Evolutionary conservation across 2,329 filamentous ascomycete species (phyloP), one percentile per base, ranked within the genome.

Genomic region (Xylariaceae sp.): DNA sequence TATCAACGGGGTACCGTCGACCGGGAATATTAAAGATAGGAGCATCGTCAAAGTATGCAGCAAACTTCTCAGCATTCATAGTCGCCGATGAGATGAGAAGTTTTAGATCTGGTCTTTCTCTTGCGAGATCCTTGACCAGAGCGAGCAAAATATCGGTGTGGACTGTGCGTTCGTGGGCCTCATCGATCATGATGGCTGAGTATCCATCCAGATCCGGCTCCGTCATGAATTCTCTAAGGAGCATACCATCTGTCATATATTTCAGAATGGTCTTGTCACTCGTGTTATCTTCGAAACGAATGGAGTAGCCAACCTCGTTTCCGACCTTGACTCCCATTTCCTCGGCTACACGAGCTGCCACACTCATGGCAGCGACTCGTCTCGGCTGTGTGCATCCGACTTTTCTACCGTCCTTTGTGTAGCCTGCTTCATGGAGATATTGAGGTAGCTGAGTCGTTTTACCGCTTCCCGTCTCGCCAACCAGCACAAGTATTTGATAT

Each of bases 241-340:
- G 74, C 87, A 97, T 95, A 65, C 94, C 94, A 63, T 99, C 94
- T 0, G 94, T 99, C 87, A 95, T 92, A 70, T 96, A 97, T 68
- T 96, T 95, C 47, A 99, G 72, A 7, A 92, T 76, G 0, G 94
- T 97, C 71, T 95, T 95, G 62, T 95, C 90, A 65, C 83, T 89
- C 0, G 90, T 95, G 55, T 85, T 85, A 68, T 96, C 89, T 66
- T 99, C 94, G 61, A 97, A 99, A 53, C 94, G 87, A 59, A 99
- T 95, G 0, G 86, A 86, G 66, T 96, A 99, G 14, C 94, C 94
- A 22, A 97, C 92, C 64, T 96, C 90, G 54, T 89, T 87, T 1
- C 94, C 94, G 11, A 97, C 73, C 66, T 92, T 91, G 52, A 90
- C 86, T 0, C 88, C 90, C 73, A 95, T 88, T 66, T 99, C 94